Evolutionary conservation across 1,284 basidiomycete genomes (phyloP).

Genomic region (Irpex sp.): DNA sequence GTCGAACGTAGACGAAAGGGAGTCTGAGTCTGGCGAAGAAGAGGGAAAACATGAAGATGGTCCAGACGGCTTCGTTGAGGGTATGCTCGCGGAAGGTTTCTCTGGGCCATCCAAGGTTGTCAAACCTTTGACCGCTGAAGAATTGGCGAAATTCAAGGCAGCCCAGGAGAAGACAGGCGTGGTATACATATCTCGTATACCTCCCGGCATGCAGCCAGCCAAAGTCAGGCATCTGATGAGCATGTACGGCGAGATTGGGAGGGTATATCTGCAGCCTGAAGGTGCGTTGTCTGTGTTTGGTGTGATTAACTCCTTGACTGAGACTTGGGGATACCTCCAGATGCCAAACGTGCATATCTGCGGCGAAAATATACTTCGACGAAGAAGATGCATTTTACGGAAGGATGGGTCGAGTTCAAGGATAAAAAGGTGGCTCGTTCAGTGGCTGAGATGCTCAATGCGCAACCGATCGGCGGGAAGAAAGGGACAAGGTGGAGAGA

Average conservation of each 20-base stretch:
- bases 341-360: constrained; percentile 73
- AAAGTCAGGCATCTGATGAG: constrained; percentile 94
- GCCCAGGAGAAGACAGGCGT: constrained; percentile 75
- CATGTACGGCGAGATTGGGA: constrained; percentile 76
- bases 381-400: constrained; percentile 83
- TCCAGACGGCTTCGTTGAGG: constrained; percentile 25
- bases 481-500: constrained; percentile 90
- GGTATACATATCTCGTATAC: constrained; percentile 93
- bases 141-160: constrained; percentile 63
- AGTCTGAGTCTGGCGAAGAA: constrained; percentile 19
- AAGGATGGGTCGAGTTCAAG: constrained; percentile 98
- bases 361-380: constrained; percentile 74
- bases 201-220: constrained; percentile 97
- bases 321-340: constrained; percentile 31
- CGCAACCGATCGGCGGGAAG: constrained; percentile 92
- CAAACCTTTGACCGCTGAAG: constrained; percentile 67
- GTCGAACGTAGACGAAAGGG: constrained; percentile 20
- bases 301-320: background rate
- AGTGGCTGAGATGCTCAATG: constrained; percentile 94
- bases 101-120: constrained; percentile 52
- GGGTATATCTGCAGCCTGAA: constrained; percentile 85
- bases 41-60: constrained; percentile 16
- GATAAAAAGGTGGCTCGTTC: constrained; percentile 89
- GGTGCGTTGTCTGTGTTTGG: constrained; percentile 37
- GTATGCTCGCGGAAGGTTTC: constrained; percentile 56